Evolutionary conservation across 768 basidiomycete genomes (phyloP).

Genomic region (Lentinula detonsa): DNA sequence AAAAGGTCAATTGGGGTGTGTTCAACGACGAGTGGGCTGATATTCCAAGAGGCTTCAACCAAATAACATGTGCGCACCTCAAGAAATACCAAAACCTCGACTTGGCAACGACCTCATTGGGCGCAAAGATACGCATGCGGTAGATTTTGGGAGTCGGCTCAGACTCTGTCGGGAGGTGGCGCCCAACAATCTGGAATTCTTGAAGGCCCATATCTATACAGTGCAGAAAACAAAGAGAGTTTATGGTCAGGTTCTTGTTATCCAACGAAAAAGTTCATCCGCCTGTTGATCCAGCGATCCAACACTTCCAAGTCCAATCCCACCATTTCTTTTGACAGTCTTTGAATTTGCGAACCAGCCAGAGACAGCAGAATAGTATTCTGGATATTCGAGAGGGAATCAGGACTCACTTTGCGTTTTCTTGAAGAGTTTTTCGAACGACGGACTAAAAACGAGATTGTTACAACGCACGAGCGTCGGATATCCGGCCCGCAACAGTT

Average conservation of each 20-base stretch:
- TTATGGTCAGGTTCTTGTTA: neutral
- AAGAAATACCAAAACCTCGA: constrained; percentile 99
- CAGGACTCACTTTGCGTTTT: neutral
- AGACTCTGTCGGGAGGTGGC: constrained; percentile 90
- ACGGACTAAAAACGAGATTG: neutral
- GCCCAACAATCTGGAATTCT: constrained; percentile 97
- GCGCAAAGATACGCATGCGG: constrained; percentile 99
- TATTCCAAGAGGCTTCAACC: neutral
- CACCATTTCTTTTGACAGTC: neutral
- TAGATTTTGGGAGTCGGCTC: constrained; percentile 97
- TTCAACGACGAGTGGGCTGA: neutral
- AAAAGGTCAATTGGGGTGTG: too few relatives aligned
- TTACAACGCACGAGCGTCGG: neutral
- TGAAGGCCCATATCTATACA: constrained; percentile 53
- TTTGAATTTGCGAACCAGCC: neutral
- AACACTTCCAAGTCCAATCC: neutral
- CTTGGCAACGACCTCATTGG: constrained; percentile 98
- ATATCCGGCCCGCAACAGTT: neutral
- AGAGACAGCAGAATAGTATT: neutral
- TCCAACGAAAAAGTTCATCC: neutral
- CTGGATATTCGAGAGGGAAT: too few relatives aligned
- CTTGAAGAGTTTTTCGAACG: neutral
- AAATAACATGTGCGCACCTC: constrained; percentile 41
- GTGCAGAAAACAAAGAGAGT: neutral
- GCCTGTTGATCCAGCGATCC: neutral